phyloP scores from a whole-genome alignment of 23 red algal genomes.

The Cyanidiococcus yangmingshanensis region DNA sequence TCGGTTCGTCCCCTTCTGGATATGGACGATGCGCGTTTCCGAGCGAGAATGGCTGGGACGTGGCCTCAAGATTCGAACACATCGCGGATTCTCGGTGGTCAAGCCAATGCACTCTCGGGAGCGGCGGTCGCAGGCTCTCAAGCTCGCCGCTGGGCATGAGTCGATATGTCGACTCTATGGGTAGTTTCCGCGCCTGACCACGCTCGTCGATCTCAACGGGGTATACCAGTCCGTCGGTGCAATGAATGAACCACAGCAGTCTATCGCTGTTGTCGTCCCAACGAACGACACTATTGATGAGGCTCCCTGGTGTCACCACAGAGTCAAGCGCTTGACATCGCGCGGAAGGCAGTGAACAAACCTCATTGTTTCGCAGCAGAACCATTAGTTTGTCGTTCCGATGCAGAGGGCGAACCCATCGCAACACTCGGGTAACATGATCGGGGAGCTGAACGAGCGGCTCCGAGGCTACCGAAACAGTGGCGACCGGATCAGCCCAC shows the following conservation, averaged over 20 bases:
- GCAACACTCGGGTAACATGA: not conserved
- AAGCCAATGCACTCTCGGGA: not conserved
- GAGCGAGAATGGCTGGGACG: too few relatives aligned
- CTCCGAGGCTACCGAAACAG: not conserved
- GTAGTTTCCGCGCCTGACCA: not conserved
- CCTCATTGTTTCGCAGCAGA: not conserved
- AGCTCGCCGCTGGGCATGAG: not conserved
- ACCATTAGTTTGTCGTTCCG: not conserved
- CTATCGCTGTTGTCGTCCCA: not conserved
- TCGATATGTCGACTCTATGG: not conserved
- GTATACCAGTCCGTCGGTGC: not conserved
- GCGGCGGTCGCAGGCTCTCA: not conserved
- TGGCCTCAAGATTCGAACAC: too few relatives aligned
- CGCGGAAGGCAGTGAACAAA: not conserved
- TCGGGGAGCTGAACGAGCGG: not conserved
- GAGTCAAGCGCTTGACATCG: not conserved
- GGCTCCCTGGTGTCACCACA: not conserved
- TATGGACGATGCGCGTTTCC: too few relatives aligned
- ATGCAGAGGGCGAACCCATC: not conserved
- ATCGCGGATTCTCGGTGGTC: too few relatives aligned
- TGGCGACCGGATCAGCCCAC: not conserved
- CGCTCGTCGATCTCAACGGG: not conserved
- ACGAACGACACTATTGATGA: not conserved
- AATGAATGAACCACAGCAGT: not conserved
- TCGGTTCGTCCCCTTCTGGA: too few relatives aligned